These are phyloP conservation scores for Penicillium soppii DNA, from an alignment of 495 filamentous ascomycete species.

Conservation along the genomic window DNA sequence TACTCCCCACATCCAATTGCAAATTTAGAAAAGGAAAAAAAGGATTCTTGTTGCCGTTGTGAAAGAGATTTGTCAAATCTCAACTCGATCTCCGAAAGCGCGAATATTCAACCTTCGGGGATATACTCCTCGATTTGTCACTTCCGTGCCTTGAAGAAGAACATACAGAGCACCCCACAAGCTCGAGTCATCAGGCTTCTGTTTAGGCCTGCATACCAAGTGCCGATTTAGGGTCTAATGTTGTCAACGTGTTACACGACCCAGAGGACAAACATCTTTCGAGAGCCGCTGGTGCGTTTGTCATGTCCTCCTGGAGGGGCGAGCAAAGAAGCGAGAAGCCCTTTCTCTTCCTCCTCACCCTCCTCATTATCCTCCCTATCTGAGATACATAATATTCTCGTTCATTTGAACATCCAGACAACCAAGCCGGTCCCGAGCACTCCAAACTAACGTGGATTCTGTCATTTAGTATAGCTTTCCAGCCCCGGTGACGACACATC, in stretches of 20 bases:
- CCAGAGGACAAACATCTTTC: constrained; percentile 40
- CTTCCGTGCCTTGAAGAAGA: constrained; percentile 7
- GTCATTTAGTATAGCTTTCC: constrained; percentile 23
- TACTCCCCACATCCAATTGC: constrained; percentile 22
- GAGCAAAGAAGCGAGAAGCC: constrained; percentile 4
- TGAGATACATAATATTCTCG: constrained; percentile 11
- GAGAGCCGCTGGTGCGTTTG: constrained; percentile 37
- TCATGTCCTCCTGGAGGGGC: constrained; percentile 5
- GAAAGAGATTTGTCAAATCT: neutral
- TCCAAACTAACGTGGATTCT: constrained; percentile 12
- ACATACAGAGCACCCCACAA: constrained; percentile 7
- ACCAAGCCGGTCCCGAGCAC: constrained; percentile 6
- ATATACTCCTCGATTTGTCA: neutral
- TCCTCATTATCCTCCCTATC: constrained; percentile 2
- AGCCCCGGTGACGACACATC: constrained; percentile 17
- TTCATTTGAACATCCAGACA: constrained; percentile 11
- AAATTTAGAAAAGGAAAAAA: constrained; percentile 6
- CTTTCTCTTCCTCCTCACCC: constrained; percentile 10
- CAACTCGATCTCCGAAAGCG: neutral
- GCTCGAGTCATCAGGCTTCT: constrained; percentile 27
- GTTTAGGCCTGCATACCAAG: constrained; percentile 28
- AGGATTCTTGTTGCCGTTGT: no score
- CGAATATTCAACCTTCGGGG: neutral
- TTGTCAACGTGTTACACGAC: constrained; percentile 40
- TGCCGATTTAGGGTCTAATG: constrained; percentile 27